Evolutionary conservation across 352 stramenopile species (phyloP), one percentile per base, ranked within the genome.

Genomic region (Globisporangium irregulare): DNA sequence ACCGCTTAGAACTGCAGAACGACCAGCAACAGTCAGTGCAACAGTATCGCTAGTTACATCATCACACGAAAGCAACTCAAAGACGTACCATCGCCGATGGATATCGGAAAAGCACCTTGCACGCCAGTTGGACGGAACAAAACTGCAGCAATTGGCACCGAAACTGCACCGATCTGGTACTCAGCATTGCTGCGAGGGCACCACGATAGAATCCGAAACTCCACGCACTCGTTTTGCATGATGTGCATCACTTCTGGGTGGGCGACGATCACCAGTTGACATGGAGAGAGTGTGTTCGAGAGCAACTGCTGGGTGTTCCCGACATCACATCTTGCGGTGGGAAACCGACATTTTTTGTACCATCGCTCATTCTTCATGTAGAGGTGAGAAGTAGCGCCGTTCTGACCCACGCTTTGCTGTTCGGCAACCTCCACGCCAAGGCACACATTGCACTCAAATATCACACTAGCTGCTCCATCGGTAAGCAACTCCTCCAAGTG

Each of bases 121-220:
- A 85, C 66, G 38, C 79, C 79, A n/a, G 65, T 75, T 8, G 71
- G 66, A 24, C 77, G 73, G 62, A 76, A 84, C 6, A 85, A 55
- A n/a, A 87, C 64, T 18, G 77, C 56, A 48, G 70, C 72, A 20
- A 81, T 59, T 8, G 79, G 77, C 22, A 82, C 56, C 1, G 60
- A 71, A 1, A 73, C 69, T 38, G 24, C 55, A 4, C 73, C 79
- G 38, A 84, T 29, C 25, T 67, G 32, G 51, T 75, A 73, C 25
- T 59, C 51, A 7, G 5, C 25, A 54, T 66, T 43, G 51, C 55
- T 62, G 25, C 54, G 27, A 15, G 56, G 54, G 10, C 64, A 72
- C 57, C 64, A 69, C 10, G 67, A 58, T 0, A 72, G 32, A 12
- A 70, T n/a, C 9, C 24, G 51, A 24, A 77, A 59, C 9, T 69